These are phyloP conservation scores for Penicillium sumatraense DNA, from an alignment of 2,329 filamentous ascomycete species.

Conservation along the genomic window DNA sequence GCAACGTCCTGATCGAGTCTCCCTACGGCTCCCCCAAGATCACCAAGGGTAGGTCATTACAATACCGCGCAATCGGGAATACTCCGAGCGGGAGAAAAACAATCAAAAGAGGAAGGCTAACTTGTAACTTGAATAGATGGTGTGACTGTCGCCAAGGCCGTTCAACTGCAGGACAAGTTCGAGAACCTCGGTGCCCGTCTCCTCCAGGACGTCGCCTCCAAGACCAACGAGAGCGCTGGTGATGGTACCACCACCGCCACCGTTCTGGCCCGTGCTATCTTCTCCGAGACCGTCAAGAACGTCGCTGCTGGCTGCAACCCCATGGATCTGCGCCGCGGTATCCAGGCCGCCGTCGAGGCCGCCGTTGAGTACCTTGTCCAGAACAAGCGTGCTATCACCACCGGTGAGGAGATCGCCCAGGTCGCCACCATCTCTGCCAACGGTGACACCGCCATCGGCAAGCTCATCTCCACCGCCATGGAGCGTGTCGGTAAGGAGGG, in stretches of 20 bases:
- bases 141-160: conserved; percentile 87
- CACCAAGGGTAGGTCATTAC: conserved; percentile 81
- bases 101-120: conserved; percentile 16
- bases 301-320: conserved; percentile 99
- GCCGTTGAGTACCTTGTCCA: conserved; percentile 92
- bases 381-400: conserved; percentile 98
- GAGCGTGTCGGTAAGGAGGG: conserved; percentile 99
- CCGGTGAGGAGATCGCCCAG: conserved; percentile 94
- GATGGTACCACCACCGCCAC: conserved; percentile 98
- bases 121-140: conserved; percentile 62
- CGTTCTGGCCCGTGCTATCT: conserved; percentile 95
- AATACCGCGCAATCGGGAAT: not conserved
- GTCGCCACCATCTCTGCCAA: conserved; percentile 98
- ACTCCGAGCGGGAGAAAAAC: not conserved
- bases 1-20: conserved; percentile 98
- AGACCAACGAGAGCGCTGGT: conserved; percentile 99
- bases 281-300: conserved; percentile 99
- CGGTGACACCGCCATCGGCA: conserved; percentile 91
- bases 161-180: conserved; percentile 97
- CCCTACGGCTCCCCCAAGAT: conserved; percentile 99
- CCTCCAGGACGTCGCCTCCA: conserved; percentile 96
- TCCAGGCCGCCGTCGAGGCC: conserved; percentile 92
- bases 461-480: conserved; percentile 97
- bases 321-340: conserved; percentile 97
- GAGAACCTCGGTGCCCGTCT: conserved; percentile 98